Conservation (phyloP, 805 yeast genomes). For the Sugiyamaella boreocaroliniensis region DNA sequence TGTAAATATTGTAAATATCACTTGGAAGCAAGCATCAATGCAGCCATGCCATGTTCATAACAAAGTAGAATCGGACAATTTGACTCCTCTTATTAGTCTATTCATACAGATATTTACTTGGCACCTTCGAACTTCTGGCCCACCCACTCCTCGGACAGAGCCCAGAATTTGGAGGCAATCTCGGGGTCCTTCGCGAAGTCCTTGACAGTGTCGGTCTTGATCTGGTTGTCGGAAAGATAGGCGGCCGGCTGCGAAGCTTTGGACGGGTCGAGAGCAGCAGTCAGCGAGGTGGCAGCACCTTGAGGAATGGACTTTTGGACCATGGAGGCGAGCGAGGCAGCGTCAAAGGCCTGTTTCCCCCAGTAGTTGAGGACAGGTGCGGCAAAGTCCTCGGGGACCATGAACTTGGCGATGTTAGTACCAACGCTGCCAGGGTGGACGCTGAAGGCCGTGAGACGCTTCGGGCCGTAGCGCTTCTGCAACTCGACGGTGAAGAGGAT, state of each 20-base stretch:
- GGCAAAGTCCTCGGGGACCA: conserved; percentile 1
- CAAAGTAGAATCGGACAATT: too few relatives aligned
- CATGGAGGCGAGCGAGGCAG: background rate
- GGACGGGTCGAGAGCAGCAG: conserved; percentile 9
- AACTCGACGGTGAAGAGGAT: conserved; percentile 7
- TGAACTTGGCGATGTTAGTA: conserved; percentile 12
- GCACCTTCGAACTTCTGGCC: conserved; percentile 2
- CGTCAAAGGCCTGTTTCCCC: conserved; percentile 1
- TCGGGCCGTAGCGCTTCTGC: background rate
- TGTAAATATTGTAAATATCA: conserved; percentile 6
- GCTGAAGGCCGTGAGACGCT: conserved; percentile 7
- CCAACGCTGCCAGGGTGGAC: conserved; percentile 13
- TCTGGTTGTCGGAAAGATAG: conserved; percentile 4
- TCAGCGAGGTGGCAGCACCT: conserved; percentile 8
- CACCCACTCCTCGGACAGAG: conserved; percentile 5
- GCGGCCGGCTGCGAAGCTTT: conserved; percentile 1
- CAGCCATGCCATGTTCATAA: too few relatives aligned
- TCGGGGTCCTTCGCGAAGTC: conserved; percentile 5
- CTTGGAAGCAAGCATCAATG: background rate
- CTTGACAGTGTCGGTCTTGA: too few relatives aligned
- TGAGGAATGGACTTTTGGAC: conserved; percentile 1
- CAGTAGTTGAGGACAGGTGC: conserved; percentile 2
- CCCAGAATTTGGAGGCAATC: conserved; percentile 8
- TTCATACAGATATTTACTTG: too few relatives aligned
- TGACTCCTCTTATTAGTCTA: too few relatives aligned